Evolutionary conservation across 139 green algal species (phyloP).

Genomic region (Dunaliella sp.): DNA sequence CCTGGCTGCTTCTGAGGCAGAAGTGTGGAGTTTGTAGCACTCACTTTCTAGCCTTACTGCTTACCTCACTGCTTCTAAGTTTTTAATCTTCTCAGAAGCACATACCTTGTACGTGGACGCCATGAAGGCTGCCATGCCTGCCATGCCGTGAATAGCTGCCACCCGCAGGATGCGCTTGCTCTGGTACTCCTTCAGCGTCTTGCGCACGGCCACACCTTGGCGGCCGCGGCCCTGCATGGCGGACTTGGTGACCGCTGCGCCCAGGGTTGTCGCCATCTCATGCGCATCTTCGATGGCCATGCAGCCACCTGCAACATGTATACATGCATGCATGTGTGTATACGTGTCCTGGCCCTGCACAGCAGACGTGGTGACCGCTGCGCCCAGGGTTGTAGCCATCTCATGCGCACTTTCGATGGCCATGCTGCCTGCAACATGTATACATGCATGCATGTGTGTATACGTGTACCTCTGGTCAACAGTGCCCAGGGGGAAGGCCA

Average conservation of each 20-base stretch:
- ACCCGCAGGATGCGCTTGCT: conserved; percentile 69
- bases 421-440: conserved; percentile 78
- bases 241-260: conserved; percentile 27
- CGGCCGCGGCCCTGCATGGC: not conserved
- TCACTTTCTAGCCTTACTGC: no score
- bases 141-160: conserved; percentile 88
- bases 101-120: conserved; percentile 62
- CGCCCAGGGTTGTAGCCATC: conserved; percentile 57
- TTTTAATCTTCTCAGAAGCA: no score
- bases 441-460: no score
- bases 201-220: not conserved
- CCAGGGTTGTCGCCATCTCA: conserved; percentile 66
- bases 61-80: no score
- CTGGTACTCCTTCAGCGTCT: conserved; percentile 57
- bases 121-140: conserved; percentile 87
- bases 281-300: conserved; percentile 92
- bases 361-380: conserved; percentile 23
- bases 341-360: not conserved
- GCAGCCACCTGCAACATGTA: conserved; percentile 64
- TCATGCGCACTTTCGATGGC: conserved; percentile 88
- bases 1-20: no score
- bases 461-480: no score
- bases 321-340: no score
- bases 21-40: no score
- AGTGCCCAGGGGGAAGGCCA: no score